Conservation (phyloP, 306 rosid genomes). For the Acmispon strigosus region DNA sequence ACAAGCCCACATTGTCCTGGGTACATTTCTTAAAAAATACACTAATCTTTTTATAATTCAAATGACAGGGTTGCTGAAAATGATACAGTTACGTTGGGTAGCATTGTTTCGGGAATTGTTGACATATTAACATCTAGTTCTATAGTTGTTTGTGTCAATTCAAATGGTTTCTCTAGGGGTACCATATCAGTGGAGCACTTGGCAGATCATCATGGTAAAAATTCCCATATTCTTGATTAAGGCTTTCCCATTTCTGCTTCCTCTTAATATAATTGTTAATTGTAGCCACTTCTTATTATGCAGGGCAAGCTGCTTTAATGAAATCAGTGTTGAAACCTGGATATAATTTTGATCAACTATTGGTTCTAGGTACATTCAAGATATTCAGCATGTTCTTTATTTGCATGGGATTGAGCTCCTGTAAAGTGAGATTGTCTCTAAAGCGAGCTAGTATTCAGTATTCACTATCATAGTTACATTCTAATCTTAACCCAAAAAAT, state of each 20-base stretch:
- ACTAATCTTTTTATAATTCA: conserved; percentile 13
- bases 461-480: too few species aligned
- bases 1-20: neutral
- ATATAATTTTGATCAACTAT: conserved; percentile 67
- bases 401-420: too few species aligned
- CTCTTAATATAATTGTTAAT: conserved; percentile 13
- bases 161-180: conserved; percentile 60
- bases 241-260: neutral
- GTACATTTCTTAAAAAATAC: neutral
- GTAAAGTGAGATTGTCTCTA: too few species aligned
- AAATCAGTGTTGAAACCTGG: conserved; percentile 81
- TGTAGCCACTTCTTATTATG: conserved; percentile 22
- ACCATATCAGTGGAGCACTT: conserved; percentile 70
- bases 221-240: conserved; percentile 1
- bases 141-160: conserved; percentile 56
- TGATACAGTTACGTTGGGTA: conserved; percentile 55
- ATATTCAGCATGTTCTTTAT: neutral
- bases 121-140: conserved; percentile 54
- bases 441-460: too few species aligned
- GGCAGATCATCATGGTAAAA: conserved; percentile 86
- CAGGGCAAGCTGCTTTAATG: conserved; percentile 65
- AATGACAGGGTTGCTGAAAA: conserved; percentile 75
- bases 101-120: conserved; percentile 78
- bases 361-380: conserved; percentile 62
- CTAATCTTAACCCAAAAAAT: too few species aligned